Percentiles rank a stretch among this genome's conserved stretches.
These are phyloP conservation scores for Solanum pinnatisectum DNA, from an alignment of 257 asterid species.

Conservation along the genomic window DNA sequence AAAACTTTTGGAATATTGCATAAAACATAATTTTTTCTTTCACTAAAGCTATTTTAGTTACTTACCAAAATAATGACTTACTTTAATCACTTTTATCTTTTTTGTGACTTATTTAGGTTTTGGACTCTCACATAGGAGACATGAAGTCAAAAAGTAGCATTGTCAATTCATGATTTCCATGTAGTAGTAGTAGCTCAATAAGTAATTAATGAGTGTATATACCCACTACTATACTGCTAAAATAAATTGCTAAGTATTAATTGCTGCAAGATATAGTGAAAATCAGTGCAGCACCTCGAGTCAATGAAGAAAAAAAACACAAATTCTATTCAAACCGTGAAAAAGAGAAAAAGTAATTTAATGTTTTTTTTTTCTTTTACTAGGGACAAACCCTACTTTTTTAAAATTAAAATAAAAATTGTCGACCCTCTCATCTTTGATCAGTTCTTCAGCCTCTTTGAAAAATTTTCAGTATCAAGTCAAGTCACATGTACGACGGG, in stretches of 20 bases:
- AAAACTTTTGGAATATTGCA: too few relatives aligned
- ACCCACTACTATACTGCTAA: neutral
- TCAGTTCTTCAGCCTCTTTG: neutral
- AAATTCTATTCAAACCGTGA: neutral
- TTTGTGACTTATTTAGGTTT: too few relatives aligned
- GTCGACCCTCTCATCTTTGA: neutral
- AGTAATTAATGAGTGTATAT: neutral
- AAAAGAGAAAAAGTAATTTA: neutral
- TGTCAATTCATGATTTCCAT: slow-evolving; percentile 24
- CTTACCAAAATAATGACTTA: too few relatives aligned
- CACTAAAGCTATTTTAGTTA: too few relatives aligned
- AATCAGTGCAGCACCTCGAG: slow-evolving; percentile 14
- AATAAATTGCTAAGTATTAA: neutral
- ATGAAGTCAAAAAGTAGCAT: slow-evolving; percentile 42
- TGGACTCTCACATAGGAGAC: neutral
- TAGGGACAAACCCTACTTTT: neutral
- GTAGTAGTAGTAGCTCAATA: neutral
- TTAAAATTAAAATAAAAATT: neutral
- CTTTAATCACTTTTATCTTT: too few relatives aligned
- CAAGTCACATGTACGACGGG: neutral
- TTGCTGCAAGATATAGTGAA: neutral
- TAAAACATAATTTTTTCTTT: too few relatives aligned
- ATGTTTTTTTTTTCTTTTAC: neutral
- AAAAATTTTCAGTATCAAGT: neutral
- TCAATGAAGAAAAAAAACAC: slow-evolving; percentile 1